Base-by-base conservation (phyloP, 2,329 filamentous ascomycete species). In the Pseudocercospora macadamiae region DNA sequence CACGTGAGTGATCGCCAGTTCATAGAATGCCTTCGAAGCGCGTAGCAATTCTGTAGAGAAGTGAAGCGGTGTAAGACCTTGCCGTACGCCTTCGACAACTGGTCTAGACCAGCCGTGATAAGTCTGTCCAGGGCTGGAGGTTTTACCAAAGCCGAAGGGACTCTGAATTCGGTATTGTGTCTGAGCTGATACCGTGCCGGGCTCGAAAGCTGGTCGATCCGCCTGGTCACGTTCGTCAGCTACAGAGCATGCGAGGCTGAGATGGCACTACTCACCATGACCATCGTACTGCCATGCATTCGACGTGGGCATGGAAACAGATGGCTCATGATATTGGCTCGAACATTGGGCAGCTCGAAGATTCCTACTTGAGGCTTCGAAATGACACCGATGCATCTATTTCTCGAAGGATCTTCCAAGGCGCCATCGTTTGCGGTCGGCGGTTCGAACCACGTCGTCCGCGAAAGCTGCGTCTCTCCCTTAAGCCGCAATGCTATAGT, bases 41-140 rank as follows among this genome's bases (percentile, higher is more conserved):
- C 26, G 37, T 18, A 60, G 57, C 18, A 60, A 47, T 5, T 53
- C 16, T 18, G 53, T n/a, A 23, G 37, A 47, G 53, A 60, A 48
- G 39, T 56, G 8, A 30, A 56, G 34, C 7, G 37, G 16, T 19
- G 28, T 6, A 10, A 47, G 37, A 16, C 16, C 19, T 34, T 54
- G 49, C 25, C 25, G 30, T 12, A 18, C 42, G 36, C 14, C 23
- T 14, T 23, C 2, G 6, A 32, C 32, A 18, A 10, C 18, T 3
- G 39, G 26, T 10, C 18, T 37, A 10, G 36, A 49, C 42, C 48
- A 53, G 21, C 57, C 57, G 28, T 60, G 57, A 19, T 60, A 60
- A 18, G 53, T 56, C 6, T 56, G 55, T n/a, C 23, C 14, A 16
- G 53, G 32, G 8, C 37, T 52, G 8, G n/a, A n/a, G n/a, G n/a